Evolutionary conservation across 176 grass and related monocot genomes (phyloP), one percentile per base, ranked within the genome.

Genomic region (Oryza glaberrima): DNA sequence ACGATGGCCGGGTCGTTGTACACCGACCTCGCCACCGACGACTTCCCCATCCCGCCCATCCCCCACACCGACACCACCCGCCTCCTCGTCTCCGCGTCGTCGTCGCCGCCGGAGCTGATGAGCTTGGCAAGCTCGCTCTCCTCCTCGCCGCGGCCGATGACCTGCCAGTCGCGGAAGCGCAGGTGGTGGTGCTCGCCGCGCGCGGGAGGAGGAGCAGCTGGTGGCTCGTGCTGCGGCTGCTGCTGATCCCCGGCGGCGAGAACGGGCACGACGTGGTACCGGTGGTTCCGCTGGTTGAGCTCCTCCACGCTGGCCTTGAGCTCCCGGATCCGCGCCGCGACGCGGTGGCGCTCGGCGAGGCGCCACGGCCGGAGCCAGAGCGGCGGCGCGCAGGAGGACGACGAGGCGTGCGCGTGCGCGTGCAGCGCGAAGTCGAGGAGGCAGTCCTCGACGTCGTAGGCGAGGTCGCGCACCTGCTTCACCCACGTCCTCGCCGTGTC

Each of bases 381-480:
- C 45, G 14, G 15, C 30, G 30, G 2, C 2, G 30, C 2, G 30
- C 2, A 32, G 30, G 30, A 32, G 30, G 35, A 36, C 35, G 35
- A 12, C 5, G 36, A 12, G 3, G 19, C 28, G 28, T 30, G 28
- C 28, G 28, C 28, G 28, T 30, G 28, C 28, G 28, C 19, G n/a
- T 78, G 35, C 23, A 77, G 19, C 7, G 11, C 30, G 84, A 79
- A 86, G 48, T 78, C 67, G 19, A 83, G 73, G 45, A 90, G 80
- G 63, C 74, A 78, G 60, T 87, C 88, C 84, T 90, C 88, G 80
- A 83, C 60, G 73, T 87, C 88, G 69, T 74, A 83, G 3, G 75
- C 75, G 20, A 83, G 63, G 11, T 90, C 84, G 23, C 79, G 78
- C 47, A 90, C 88, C 63, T 86, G 84, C 73, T 83, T 83, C 60